A percentile compares a stretch with the other conserved stretches of the same genome.
These are phyloP conservation scores for Sarocladium oryzae DNA, from an alignment of 2,329 filamentous ascomycete genomes.

Conservation along the genomic window DNA sequence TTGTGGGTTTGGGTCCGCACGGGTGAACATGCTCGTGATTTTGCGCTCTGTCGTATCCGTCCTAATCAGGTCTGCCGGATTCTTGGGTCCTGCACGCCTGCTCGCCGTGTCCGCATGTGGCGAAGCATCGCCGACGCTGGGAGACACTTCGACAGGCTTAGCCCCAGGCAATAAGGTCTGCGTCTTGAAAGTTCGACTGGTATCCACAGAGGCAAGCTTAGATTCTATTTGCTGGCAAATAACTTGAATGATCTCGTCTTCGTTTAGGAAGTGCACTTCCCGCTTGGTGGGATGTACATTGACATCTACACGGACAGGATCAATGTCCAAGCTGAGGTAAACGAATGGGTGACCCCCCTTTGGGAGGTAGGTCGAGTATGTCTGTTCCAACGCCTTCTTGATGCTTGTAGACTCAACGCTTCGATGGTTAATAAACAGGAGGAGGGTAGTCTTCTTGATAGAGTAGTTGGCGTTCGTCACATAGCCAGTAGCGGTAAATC, in stretches of 20 bases:
- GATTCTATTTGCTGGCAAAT: slow-evolving; percentile 75
- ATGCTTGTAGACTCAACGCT: slow-evolving; percentile 85
- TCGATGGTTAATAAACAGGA: slow-evolving; percentile 95
- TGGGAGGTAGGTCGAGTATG: slow-evolving; percentile 78
- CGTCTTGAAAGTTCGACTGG: slow-evolving; percentile 88
- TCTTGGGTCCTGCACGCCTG: slow-evolving; percentile 30
- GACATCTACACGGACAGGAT: slow-evolving; percentile 87
- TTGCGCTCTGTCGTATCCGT: slow-evolving; percentile 87
- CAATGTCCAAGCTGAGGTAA: slow-evolving; percentile 88
- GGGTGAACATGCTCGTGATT: slow-evolving; percentile 85
- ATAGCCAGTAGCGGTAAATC: slow-evolving; percentile 74
- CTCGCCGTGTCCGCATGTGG: slow-evolving; percentile 25
- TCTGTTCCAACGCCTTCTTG: slow-evolving; percentile 86
- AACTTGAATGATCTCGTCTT: slow-evolving; percentile 87
- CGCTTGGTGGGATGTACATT: slow-evolving; percentile 97
- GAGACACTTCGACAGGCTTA: slow-evolving; percentile 18
- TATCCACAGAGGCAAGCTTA: slow-evolving; percentile 80
- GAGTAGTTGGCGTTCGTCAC: slow-evolving; percentile 93
- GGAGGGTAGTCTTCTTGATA: slow-evolving; percentile 77
- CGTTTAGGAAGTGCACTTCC: slow-evolving; percentile 95
- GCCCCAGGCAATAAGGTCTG: slow-evolving; percentile 80
- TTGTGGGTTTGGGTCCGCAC: slow-evolving; percentile 35
- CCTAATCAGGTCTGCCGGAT: slow-evolving; percentile 73
- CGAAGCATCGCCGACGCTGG: slow-evolving; percentile 21
- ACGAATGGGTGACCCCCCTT: slow-evolving; percentile 93